phyloP scores from a whole-genome alignment of 306 rosid species.

The Spatholobus suberectus region DNA sequence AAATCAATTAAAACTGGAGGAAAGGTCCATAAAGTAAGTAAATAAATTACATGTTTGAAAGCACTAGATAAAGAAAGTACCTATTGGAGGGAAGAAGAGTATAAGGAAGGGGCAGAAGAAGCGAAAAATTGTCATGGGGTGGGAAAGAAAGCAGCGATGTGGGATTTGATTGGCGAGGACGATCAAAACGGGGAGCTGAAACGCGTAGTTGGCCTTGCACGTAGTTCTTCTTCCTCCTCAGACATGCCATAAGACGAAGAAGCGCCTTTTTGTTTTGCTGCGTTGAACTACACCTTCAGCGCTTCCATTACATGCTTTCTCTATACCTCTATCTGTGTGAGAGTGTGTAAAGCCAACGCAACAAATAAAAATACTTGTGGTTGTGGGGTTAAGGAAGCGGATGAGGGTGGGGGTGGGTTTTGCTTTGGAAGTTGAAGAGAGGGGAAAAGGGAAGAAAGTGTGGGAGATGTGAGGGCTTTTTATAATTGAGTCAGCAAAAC shows the following conservation, averaged over 20 bases:
- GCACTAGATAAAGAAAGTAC: constrained; percentile 50
- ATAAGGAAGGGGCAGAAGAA: constrained; percentile 44
- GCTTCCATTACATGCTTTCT: background rate
- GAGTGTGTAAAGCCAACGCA: no score
- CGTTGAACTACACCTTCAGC: constrained; percentile 26
- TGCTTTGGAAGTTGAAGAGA: constrained; percentile 12
- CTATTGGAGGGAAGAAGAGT: constrained; percentile 58
- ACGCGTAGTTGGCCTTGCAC: background rate
- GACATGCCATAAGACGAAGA: constrained; percentile 79
- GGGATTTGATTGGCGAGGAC: background rate
- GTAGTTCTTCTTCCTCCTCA: constrained; percentile 55
- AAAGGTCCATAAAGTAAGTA: background rate
- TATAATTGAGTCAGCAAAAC: background rate
- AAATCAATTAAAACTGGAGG: constrained; percentile 23
- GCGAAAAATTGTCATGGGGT: constrained; percentile 47
- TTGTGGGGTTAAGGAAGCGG: no score
- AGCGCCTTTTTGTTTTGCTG: background rate
- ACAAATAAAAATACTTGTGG: no score
- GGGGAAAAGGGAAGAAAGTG: background rate
- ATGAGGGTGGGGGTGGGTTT: background rate
- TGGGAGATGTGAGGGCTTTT: background rate
- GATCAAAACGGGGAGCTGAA: constrained; percentile 41
- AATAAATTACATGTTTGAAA: background rate
- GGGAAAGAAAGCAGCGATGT: constrained; percentile 29
- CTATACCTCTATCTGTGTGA: no score